These are phyloP conservation scores for Phytophthora vignae DNA, from an alignment of 352 stramenopile species.

Conservation along the genomic window DNA sequence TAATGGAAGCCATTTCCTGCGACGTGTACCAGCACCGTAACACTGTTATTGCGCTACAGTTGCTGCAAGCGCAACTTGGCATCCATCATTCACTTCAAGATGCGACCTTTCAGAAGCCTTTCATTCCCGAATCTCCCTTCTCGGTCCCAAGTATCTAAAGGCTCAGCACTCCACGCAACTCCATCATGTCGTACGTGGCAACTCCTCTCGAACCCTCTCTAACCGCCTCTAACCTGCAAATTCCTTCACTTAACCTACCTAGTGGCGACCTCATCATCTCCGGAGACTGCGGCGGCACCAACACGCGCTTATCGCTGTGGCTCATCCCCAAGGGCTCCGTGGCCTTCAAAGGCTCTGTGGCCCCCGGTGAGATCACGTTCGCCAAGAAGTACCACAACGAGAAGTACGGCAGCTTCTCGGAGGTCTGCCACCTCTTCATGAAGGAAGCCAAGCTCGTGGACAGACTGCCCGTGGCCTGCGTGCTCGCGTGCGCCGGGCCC, in stretches of 20 bases:
- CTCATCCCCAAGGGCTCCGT: slow-evolving; percentile 69
- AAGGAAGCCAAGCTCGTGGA: slow-evolving; percentile 89
- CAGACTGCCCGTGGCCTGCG: slow-evolving; percentile 65
- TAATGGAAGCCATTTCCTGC: not conserved
- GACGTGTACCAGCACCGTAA: slow-evolving; percentile 1
- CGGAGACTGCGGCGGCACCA: slow-evolving; percentile 97
- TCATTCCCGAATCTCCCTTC: slow-evolving; percentile 8
- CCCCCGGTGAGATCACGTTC: slow-evolving; percentile 84
- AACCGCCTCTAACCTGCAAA: not conserved
- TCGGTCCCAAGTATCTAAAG: not conserved
- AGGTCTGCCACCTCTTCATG: slow-evolving; percentile 94
- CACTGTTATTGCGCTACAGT: not conserved
- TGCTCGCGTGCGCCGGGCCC: slow-evolving; percentile 82
- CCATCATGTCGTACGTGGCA: slow-evolving; percentile 6
- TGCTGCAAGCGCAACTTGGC: not conserved
- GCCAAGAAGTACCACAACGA: slow-evolving; percentile 91
- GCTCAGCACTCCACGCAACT: not conserved
- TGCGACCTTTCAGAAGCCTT: slow-evolving; percentile 2
- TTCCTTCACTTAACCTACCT: not conserved
- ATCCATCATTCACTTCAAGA: slow-evolving; percentile 17
- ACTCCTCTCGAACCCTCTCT: not conserved
- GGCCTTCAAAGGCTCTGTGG: slow-evolving; percentile 72
- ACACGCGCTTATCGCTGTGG: slow-evolving; percentile 94
- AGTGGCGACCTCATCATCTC: slow-evolving; percentile 86
- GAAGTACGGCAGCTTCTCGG: slow-evolving; percentile 80